These are phyloP conservation scores for Salix udensis DNA, from an alignment of 345 rosid species.

Conservation along the genomic window DNA sequence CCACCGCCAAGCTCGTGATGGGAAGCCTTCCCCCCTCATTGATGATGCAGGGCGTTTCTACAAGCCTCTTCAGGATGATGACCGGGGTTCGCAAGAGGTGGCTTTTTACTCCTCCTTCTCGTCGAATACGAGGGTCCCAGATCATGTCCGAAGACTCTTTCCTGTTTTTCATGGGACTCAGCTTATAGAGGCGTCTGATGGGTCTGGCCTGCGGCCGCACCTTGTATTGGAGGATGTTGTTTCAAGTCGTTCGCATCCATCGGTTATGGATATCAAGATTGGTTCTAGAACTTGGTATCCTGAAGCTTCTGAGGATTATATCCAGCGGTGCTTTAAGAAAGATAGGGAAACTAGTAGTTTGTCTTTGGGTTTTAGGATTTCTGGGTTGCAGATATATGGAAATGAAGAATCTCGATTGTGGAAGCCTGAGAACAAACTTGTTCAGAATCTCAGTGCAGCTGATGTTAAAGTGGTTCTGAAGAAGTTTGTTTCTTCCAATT, in stretches of 20 bases:
- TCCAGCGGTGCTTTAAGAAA: slow-evolving; percentile 57
- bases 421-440: slow-evolving; percentile 62
- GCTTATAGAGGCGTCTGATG: slow-evolving; percentile 71
- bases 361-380: slow-evolving; percentile 67
- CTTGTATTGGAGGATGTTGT: slow-evolving; percentile 66
- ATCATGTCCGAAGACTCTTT: slow-evolving; percentile 59
- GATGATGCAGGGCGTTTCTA: slow-evolving; percentile 83
- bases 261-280: slow-evolving; percentile 79
- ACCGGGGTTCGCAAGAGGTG: slow-evolving; percentile 67
- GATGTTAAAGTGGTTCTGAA: slow-evolving; percentile 52
- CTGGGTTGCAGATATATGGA: slow-evolving; percentile 59
- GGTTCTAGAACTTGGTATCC: slow-evolving; percentile 98
- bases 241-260: slow-evolving; percentile 39
- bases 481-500: slow-evolving; percentile 78
- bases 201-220: slow-evolving; percentile 57
- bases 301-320: slow-evolving; percentile 64
- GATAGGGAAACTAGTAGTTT: slow-evolving; percentile 52
- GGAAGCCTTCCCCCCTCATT: slow-evolving; percentile 69
- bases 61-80: slow-evolving; percentile 76
- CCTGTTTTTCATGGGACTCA: slow-evolving; percentile 71
- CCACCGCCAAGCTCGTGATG: slow-evolving; percentile 65
- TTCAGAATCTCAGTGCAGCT: slow-evolving; percentile 37
- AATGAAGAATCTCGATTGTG: slow-evolving; percentile 45
- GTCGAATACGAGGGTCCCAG: slow-evolving; percentile 54
- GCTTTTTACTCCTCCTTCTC: slow-evolving; percentile 68